Conservation (phyloP, 345 rosid genomes). For the Nephelium lappaceum region DNA sequence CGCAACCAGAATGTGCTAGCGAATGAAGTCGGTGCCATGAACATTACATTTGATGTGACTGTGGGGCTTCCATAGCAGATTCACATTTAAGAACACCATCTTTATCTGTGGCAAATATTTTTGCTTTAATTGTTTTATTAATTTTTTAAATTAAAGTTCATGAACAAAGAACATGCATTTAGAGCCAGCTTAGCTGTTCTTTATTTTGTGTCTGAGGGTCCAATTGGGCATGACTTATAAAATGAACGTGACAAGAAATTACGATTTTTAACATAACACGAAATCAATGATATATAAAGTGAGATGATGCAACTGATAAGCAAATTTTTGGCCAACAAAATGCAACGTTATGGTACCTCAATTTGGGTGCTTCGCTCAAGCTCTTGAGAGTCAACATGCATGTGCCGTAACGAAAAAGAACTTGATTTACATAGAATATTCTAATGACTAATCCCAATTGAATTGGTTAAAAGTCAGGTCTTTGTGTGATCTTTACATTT, state of each 20-base stretch:
- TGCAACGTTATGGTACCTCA: not conserved
- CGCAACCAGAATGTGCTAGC: not conserved
- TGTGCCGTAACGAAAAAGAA: conserved; percentile 22
- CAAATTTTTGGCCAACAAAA: not conserved
- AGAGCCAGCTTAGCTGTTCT: not conserved
- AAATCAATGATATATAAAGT: no score
- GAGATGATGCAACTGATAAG: no score
- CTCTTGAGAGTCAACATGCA: not conserved
- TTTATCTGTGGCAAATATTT: not conserved
- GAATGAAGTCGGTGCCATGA: conserved; percentile 3
- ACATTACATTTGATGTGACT: not conserved
- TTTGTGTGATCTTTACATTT: not conserved
- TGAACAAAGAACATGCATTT: not conserved
- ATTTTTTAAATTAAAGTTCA: not conserved
- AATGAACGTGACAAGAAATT: no score
- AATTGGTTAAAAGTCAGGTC: not conserved
- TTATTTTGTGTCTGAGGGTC: not conserved
- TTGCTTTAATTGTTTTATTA: not conserved
- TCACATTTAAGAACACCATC: not conserved
- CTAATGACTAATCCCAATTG: not conserved
- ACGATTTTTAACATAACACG: no score
- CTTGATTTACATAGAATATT: not conserved
- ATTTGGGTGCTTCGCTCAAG: not conserved
- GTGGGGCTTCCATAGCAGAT: not conserved
- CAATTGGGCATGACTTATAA: no score